Evolutionary conservation across 148 eudicot genomes (phyloP).

Genomic region (Arctostaphylos glauca): DNA sequence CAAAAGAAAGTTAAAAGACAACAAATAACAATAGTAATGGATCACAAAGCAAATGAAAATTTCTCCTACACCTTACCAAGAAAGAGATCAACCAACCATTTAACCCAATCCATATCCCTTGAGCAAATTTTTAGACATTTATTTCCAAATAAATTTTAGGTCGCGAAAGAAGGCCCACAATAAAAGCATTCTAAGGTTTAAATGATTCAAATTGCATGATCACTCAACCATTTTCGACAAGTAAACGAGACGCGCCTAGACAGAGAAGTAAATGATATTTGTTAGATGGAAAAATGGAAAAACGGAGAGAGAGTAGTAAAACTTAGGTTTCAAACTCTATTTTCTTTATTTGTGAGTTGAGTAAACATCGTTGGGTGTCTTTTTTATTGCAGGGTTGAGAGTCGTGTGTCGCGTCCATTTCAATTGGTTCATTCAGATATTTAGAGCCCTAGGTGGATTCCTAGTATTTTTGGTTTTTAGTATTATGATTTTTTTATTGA

Average conservation of each 20-base stretch:
- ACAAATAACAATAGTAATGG: not conserved
- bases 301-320: not conserved
- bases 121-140: not conserved
- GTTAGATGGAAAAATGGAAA: not conserved
- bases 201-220: not conserved
- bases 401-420: too few species aligned
- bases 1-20: not conserved
- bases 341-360: too few species aligned
- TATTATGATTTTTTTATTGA: too few species aligned
- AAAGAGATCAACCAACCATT: constrained; percentile 10
- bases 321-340: too few species aligned
- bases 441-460: too few species aligned
- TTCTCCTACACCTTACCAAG: not conserved
- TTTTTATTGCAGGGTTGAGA: too few species aligned
- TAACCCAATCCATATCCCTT: not conserved
- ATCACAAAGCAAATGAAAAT: not conserved
- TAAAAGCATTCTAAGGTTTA: not conserved
- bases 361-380: too few species aligned
- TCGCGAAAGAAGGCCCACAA: not conserved
- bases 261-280: not conserved
- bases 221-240: not conserved
- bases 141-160: not conserved
- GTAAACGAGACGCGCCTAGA: not conserved
- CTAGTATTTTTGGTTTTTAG: too few species aligned
- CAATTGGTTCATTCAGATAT: too few species aligned